Percentiles rank a stretch among this genome's conserved stretches.
phyloP scores from a whole-genome alignment of 163 green algal genomes.

The Trebouxia gelatinosa region DNA sequence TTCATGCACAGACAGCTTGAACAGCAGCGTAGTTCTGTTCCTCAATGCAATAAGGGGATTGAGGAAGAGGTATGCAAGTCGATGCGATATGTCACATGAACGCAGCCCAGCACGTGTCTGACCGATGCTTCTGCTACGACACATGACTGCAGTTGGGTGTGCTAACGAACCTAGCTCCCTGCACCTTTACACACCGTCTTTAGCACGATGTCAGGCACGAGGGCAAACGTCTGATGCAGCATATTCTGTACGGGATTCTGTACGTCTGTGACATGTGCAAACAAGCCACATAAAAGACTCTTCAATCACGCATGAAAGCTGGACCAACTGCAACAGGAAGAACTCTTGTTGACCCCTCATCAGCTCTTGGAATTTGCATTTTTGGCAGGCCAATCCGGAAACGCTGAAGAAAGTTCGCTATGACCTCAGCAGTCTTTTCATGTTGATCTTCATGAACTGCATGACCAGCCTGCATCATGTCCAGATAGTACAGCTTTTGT shows the following conservation, averaged over 20 bases:
- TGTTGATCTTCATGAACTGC: constrained; percentile 85
- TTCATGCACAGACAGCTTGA: no score
- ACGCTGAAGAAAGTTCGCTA: constrained; percentile 67
- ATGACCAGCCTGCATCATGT: constrained; percentile 48
- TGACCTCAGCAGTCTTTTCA: constrained; percentile 54
- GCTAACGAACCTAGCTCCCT: no score
- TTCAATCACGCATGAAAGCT: no score
- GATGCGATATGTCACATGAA: no score
- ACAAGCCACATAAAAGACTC: no score
- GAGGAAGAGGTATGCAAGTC: no score
- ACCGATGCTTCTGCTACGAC: no score
- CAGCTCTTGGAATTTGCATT: constrained; percentile 24
- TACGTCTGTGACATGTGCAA: no score
- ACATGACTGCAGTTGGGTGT: no score
- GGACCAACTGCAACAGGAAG: neutral
- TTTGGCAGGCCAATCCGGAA: constrained; percentile 70
- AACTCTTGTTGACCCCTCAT: neutral
- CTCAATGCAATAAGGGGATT: no score
- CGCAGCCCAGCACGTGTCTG: no score
- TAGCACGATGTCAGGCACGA: neutral
- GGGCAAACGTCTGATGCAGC: neutral
- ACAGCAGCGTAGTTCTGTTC: no score
- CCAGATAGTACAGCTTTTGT: neutral
- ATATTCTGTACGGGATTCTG: neutral
- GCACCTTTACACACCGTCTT: neutral